Conservation (phyloP, 83 land plant genomes). For the Picea abies region DNA sequence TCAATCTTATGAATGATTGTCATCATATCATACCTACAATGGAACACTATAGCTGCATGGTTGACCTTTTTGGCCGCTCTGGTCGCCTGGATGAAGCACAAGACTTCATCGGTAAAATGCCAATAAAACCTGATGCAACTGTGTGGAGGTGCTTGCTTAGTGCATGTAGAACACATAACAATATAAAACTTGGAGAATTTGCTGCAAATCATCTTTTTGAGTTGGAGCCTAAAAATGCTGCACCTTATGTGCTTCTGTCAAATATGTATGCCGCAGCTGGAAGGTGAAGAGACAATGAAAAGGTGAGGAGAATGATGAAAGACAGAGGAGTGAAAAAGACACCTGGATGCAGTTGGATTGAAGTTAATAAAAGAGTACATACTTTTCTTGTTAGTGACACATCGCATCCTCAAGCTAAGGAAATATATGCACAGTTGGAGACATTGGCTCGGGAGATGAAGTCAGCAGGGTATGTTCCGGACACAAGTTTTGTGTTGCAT, state of each 20-base stretch:
- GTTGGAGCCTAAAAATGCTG: constrained; percentile 17
- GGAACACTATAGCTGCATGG: constrained; percentile 30
- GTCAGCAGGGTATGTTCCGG: no score
- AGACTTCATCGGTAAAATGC: constrained; percentile 1
- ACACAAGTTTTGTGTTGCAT: no score
- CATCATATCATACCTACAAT: constrained; percentile 14
- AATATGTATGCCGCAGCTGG: constrained; percentile 35
- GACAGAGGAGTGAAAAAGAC: constrained; percentile 19
- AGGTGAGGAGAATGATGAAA: constrained; percentile 19
- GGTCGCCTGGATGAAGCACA: constrained; percentile 21
- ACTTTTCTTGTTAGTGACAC: neutral
- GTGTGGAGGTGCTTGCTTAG: constrained; percentile 38
- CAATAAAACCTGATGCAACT: constrained; percentile 1
- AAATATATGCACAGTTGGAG: no score
- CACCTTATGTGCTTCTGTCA: constrained; percentile 29
- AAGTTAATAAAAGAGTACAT: constrained; percentile 8
- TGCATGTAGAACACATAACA: constrained; percentile 28
- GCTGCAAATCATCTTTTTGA: constrained; percentile 25
- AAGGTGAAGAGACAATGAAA: constrained; percentile 24
- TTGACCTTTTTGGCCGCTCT: constrained; percentile 19
- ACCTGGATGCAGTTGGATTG: constrained; percentile 28
- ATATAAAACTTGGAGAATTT: constrained; percentile 25
- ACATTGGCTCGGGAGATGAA: no score
- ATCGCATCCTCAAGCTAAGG: no score
- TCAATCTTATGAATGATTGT: constrained; percentile 22